Percentiles rank a stretch among this genome's conserved stretches.
phyloP scores from a whole-genome alignment of 768 basidiomycete genomes.

The Pholiota conissans region DNA sequence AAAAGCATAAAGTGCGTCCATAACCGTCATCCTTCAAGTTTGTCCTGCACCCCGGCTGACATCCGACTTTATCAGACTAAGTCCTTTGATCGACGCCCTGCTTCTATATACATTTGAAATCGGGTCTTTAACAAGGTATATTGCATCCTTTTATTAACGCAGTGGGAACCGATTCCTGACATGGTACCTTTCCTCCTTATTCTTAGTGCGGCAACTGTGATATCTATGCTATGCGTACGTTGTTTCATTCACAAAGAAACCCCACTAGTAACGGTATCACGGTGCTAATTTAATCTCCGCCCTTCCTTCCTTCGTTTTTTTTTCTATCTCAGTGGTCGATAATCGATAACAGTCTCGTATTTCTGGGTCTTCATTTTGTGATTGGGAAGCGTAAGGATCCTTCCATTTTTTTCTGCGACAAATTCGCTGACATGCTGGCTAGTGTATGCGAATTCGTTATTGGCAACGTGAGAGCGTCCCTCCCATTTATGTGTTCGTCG shows the following conservation, averaged over 20 bases:
- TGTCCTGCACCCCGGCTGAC: neutral
- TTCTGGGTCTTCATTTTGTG: slow-evolving; percentile 46
- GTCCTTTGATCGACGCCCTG: slow-evolving; percentile 42
- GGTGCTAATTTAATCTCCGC: no score
- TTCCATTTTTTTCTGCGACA: neutral
- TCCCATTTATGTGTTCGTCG: no score
- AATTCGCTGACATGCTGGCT: neutral
- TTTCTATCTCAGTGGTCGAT: slow-evolving; percentile 42
- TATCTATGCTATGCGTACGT: slow-evolving; percentile 48
- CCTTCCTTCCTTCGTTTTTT: neutral
- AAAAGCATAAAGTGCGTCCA: slow-evolving; percentile 33
- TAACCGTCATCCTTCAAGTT: neutral
- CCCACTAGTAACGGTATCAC: no score
- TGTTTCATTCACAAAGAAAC: neutral
- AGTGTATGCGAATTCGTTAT: slow-evolving; percentile 51
- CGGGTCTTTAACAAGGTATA: slow-evolving; percentile 45
- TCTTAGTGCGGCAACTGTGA: slow-evolving; percentile 39
- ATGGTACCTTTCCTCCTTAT: neutral
- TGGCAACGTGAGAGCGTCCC: slow-evolving; percentile 19
- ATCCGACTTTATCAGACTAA: slow-evolving; percentile 31
- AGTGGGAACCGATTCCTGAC: neutral
- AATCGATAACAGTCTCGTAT: slow-evolving; percentile 40
- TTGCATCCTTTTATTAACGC: neutral
- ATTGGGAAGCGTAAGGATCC: slow-evolving; percentile 40
- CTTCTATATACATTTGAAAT: slow-evolving; percentile 52